Evolutionary conservation across 805 yeast genomes (phyloP), one percentile per base, ranked within the genome.

Genomic region (Zygosaccharomyces pseudorouxii): DNA sequence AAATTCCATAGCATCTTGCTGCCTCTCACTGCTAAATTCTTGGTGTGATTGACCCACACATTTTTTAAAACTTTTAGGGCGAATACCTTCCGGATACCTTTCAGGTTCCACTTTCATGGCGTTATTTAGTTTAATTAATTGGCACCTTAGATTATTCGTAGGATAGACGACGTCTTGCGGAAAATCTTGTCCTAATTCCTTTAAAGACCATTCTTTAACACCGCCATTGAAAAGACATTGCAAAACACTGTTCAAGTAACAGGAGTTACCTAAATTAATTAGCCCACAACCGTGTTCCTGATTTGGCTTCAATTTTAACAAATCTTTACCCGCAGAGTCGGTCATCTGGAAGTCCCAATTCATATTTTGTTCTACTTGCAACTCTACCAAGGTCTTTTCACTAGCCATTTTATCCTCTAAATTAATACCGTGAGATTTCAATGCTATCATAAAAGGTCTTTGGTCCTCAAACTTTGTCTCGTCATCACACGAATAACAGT

Each of bases 1-100:
- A 62, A 89, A 93, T 65, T 93, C 99, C 71, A 82, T 86, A 0
- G 98, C 93, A 71, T 93, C 99, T 65, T 93, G 99, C 63, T 93
- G 99, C 56, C 82, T 80, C 75, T 83, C 86, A 0, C 96, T 82
- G 39, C 82, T 74, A 58, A 93, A 93, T 60, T 93, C 99, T 14
- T 74, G 73, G 64, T 93, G 95, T 31, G 80, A 79, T 44, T 77
- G 76, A 3, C 97, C 97, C 45, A 93, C 73, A 22, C 89, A 70
- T 7, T 79, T 71, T 64, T 92, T 92, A 67, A 93, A 82, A 42
- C 84, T 75, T 1, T 79, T 71, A 0, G 97, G 97, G 45, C 80
- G 77, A 16, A 93, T 75, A 4, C 98, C 97, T 36, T 71, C 60
- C 61, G 88, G 93, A 63, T 82, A 87, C 38, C 74, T 74, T 4